These are phyloP conservation scores for Oemleria cerasiformis DNA, from an alignment of 306 rosid genomes.

Conservation along the genomic window DNA sequence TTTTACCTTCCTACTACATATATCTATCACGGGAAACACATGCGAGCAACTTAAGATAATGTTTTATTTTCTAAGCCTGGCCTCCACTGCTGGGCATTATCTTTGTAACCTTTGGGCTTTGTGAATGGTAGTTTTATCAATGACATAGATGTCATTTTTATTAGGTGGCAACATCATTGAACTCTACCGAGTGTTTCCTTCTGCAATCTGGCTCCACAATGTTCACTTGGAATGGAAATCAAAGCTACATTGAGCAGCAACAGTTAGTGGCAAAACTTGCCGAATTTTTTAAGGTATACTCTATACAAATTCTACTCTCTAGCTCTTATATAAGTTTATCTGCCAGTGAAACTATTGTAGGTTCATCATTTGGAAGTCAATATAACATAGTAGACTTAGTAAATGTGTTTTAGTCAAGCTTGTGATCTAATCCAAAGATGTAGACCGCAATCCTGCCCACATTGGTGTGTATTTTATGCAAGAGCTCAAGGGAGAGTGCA, in stretches of 20 bases:
- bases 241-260: slow-evolving; percentile 85
- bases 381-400: slow-evolving; percentile 7
- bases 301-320: not conserved
- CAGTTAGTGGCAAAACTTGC: slow-evolving; percentile 86
- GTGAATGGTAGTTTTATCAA: not conserved
- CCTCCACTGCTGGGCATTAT: not conserved
- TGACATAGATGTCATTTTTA: slow-evolving; percentile 23
- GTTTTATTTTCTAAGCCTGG: not conserved
- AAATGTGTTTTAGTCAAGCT: slow-evolving; percentile 3
- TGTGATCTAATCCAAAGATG: not conserved
- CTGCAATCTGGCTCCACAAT: slow-evolving; percentile 91
- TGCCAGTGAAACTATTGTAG: slow-evolving; percentile 13
- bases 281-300: slow-evolving; percentile 78
- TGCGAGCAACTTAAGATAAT: not conserved
- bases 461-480: not conserved
- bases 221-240: slow-evolving; percentile 95
- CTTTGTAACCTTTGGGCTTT: not conserved
- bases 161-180: slow-evolving; percentile 85
- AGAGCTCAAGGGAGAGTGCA: not conserved
- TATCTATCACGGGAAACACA: no score
- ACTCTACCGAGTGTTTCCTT: slow-evolving; percentile 75
- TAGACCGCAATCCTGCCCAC: not conserved
- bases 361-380: slow-evolving; percentile 16
- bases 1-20: no score
- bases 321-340: slow-evolving; percentile 5